Base-by-base conservation (phyloP, 768 basidiomycete genomes). In the Macrocybe gigantea region DNA sequence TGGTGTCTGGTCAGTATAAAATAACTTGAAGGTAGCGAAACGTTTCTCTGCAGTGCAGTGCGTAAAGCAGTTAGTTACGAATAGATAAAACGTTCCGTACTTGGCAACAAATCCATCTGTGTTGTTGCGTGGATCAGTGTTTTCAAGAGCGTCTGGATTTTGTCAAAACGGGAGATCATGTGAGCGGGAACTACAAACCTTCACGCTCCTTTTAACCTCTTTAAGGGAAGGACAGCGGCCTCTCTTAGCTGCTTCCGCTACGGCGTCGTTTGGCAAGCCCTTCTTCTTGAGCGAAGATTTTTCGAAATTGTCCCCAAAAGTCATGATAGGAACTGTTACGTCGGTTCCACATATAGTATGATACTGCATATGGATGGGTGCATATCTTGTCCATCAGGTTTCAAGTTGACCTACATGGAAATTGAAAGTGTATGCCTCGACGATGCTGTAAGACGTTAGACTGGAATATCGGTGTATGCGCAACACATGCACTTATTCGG, bases 401-500 rank as follows among this genome's bases (percentile, higher is more conserved):
- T 33, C 9, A 33, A 30, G 9, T 8, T 5, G 36, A 33, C 67
- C 51, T 54, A 85, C 88, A 55, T 82, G 77, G 57, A 93, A 90
- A 58, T 90, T 87, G 68, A 93, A 93, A 0, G 88, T 91, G 58
- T 91, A 93, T 10, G 91, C 84, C 61, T 93, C 90, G 15, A 92
- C 75, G 48, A 93, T 85, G 65, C 90, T 93, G 53, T 12, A 9
- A 30, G 50, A 51, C 32, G 44, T 12, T 10, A 31, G 36, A 39
- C 51, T 22, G 39, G 45, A 35, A 36, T 22, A 13, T 29, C 30
- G 12, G 35, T 42, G 4, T 33, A 47, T 44, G 48, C 49, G 44
- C 7, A 52, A 46, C 51, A 67, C 63, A 50, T 47, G 50, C 52
- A 60, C 67, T 93, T 92, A 56, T 78, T 88, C 0, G 92, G 92